Percentiles rank a stretch among this genome's conserved stretches.
phyloP scores from a whole-genome alignment of 495 filamentous ascomycete genomes.

The Tuber borchii region DNA sequence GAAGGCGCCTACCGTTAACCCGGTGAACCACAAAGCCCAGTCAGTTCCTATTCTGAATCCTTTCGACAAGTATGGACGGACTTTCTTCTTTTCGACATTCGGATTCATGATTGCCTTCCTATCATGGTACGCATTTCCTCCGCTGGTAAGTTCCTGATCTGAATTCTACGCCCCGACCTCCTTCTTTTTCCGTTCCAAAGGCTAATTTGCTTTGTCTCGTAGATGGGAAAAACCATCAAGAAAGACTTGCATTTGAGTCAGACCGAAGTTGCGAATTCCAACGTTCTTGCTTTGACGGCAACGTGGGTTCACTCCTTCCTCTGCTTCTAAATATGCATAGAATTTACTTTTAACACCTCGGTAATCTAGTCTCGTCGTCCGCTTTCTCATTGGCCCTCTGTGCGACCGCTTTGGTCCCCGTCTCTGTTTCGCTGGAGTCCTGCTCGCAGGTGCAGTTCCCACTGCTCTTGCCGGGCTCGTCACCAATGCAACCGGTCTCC shows the following conservation, averaged over 20 bases:
- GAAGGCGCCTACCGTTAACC: slow-evolving; percentile 60
- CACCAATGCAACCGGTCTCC: slow-evolving; percentile 60
- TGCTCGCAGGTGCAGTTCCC: slow-evolving; percentile 72
- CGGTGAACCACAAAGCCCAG: slow-evolving; percentile 69
- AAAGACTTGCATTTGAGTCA: slow-evolving; percentile 66
- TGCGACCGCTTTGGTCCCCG: slow-evolving; percentile 84
- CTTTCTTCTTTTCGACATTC: slow-evolving; percentile 91
- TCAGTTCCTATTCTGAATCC: slow-evolving; percentile 78
- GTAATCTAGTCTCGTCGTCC: slow-evolving; percentile 60
- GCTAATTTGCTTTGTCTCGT: neutral
- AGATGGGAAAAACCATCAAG: slow-evolving; percentile 70
- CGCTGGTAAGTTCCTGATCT: slow-evolving; percentile 54
- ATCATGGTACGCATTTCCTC: slow-evolving; percentile 84
- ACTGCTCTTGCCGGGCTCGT: slow-evolving; percentile 77
- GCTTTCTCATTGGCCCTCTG: slow-evolving; percentile 71
- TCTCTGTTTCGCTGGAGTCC: slow-evolving; percentile 63
- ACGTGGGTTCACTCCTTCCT: slow-evolving; percentile 57
- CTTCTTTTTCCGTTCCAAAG: neutral
- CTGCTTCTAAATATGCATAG: neutral
- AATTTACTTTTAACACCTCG: neutral
- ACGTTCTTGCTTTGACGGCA: slow-evolving; percentile 76
- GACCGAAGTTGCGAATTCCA: slow-evolving; percentile 78
- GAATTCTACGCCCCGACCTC: neutral
- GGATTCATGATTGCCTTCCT: slow-evolving; percentile 96
- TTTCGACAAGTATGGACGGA: slow-evolving; percentile 72